phyloP scores from a whole-genome alignment of 176 grass and related monocot species.

The Avena atlantica region DNA sequence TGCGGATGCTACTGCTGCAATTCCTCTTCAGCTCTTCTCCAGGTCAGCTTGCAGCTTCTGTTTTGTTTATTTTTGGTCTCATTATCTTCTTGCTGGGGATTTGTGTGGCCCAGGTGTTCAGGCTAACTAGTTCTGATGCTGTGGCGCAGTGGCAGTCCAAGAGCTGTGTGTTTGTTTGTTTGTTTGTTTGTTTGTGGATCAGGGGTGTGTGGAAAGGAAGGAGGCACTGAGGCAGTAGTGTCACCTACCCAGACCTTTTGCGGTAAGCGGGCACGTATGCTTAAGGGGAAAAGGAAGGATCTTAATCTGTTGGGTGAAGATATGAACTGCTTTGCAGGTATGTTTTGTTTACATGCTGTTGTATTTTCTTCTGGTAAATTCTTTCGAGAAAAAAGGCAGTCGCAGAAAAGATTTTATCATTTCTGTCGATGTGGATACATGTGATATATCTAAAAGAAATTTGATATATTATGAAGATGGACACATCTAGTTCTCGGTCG shows the following conservation, averaged over 20 bases:
- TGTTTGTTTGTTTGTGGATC: slow-evolving; percentile 29
- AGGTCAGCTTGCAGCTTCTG: neutral
- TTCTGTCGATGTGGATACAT: no score
- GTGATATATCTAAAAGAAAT: no score
- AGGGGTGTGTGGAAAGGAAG: slow-evolving; percentile 35
- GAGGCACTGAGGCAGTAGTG: neutral
- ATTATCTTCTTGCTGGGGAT: slow-evolving; percentile 29
- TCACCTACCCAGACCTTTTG: slow-evolving; percentile 8
- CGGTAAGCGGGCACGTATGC: neutral
- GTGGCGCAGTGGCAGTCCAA: neutral
- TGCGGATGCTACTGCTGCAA: neutral
- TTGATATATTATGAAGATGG: no score
- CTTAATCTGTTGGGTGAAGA: neutral
- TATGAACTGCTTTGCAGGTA: neutral
- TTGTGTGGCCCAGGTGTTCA: slow-evolving; percentile 37
- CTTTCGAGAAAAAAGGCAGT: neutral
- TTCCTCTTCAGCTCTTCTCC: neutral
- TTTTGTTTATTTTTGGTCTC: neutral
- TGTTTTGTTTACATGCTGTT: neutral
- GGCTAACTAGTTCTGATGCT: slow-evolving; percentile 5
- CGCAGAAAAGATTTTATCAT: no score
- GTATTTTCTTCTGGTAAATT: neutral
- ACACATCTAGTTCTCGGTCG: no score
- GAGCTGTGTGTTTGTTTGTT: neutral
- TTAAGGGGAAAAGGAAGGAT: neutral